These are phyloP conservation scores for Aspergillus avenaceus DNA, from an alignment of 495 filamentous ascomycete species.

Conservation along the genomic window DNA sequence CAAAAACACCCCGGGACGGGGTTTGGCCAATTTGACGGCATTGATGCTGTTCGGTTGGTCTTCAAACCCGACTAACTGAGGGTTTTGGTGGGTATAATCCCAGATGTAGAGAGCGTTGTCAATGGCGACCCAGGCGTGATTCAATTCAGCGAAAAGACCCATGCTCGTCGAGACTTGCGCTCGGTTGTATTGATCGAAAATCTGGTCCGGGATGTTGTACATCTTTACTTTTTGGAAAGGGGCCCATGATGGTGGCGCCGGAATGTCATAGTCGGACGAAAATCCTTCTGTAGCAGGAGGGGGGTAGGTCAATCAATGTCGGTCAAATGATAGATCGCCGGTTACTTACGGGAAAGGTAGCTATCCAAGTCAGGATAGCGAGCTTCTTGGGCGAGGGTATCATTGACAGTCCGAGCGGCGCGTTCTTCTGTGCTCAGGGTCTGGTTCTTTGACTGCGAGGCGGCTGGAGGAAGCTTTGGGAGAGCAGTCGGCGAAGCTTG, in stretches of 20 bases:
- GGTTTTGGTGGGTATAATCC: constrained; percentile 88
- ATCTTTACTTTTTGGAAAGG: constrained; percentile 81
- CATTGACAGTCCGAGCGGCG: constrained; percentile 79
- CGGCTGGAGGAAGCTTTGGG: constrained; percentile 34
- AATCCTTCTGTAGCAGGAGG: constrained; percentile 62
- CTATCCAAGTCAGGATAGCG: constrained; percentile 86
- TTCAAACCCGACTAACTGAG: constrained; percentile 88
- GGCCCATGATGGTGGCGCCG: constrained; percentile 63
- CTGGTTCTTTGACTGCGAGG: constrained; percentile 31
- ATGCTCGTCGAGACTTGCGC: constrained; percentile 80
- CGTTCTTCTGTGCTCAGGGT: constrained; percentile 66
- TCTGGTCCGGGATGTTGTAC: constrained; percentile 80
- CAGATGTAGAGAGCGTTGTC: constrained; percentile 95
- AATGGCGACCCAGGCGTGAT: constrained; percentile 92
- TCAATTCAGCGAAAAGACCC: constrained; percentile 88
- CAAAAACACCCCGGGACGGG: constrained; percentile 78
- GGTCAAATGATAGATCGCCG: neutral
- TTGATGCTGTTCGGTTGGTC: constrained; percentile 82
- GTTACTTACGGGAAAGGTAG: constrained; percentile 77
- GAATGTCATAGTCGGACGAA: constrained; percentile 87
- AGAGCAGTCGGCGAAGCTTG: constrained; percentile 23
- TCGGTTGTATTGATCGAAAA: constrained; percentile 85
- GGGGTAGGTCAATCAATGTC: constrained; percentile 3
- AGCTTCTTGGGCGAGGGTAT: constrained; percentile 66
- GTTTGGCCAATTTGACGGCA: constrained; percentile 74